These are phyloP conservation scores for Thelonectria discophora DNA, from an alignment of 2,329 filamentous ascomycete genomes.

Conservation along the genomic window DNA sequence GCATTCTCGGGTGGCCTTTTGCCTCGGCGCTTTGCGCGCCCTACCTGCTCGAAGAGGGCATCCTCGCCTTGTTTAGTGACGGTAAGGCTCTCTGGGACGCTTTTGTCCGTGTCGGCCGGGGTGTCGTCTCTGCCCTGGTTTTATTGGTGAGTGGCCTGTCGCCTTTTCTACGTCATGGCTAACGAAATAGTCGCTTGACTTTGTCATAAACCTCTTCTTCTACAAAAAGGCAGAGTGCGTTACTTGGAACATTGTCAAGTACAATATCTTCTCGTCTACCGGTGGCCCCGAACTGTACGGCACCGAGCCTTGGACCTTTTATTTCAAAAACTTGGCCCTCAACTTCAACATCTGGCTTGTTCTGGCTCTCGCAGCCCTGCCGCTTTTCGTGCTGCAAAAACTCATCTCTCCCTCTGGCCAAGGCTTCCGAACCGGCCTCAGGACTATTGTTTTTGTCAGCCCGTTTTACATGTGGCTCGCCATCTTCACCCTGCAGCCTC, in stretches of 20 bases:
- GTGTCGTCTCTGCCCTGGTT: conserved; percentile 70
- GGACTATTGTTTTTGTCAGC: conserved; percentile 78
- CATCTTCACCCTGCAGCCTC: conserved; percentile 91
- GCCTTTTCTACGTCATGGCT: neutral
- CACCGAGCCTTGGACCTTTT: conserved; percentile 96
- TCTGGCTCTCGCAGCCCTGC: conserved; percentile 77
- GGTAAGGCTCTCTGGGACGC: conserved; percentile 68
- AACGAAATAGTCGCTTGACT: conserved; percentile 67
- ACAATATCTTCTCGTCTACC: conserved; percentile 88
- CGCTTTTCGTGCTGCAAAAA: conserved; percentile 79
- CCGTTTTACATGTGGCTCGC: conserved; percentile 95
- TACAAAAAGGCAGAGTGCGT: conserved; percentile 82
- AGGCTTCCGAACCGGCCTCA: conserved; percentile 74
- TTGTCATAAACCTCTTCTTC: conserved; percentile 81
- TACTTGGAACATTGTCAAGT: conserved; percentile 91
- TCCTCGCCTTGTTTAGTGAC: conserved; percentile 64
- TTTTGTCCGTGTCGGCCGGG: conserved; percentile 70
- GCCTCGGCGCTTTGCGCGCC: conserved; percentile 82
- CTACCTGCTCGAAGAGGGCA: conserved; percentile 79
- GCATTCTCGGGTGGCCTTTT: conserved; percentile 94
- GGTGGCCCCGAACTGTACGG: conserved; percentile 93
- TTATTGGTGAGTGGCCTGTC: conserved; percentile 68
- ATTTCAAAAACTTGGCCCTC: conserved; percentile 86
- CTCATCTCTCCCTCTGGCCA: conserved; percentile 67
- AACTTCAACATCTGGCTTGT: conserved; percentile 98